Evolutionary conservation across 306 rosid genomes (phyloP), one percentile per base, ranked within the genome.

Genomic region (Malus orientalis): DNA sequence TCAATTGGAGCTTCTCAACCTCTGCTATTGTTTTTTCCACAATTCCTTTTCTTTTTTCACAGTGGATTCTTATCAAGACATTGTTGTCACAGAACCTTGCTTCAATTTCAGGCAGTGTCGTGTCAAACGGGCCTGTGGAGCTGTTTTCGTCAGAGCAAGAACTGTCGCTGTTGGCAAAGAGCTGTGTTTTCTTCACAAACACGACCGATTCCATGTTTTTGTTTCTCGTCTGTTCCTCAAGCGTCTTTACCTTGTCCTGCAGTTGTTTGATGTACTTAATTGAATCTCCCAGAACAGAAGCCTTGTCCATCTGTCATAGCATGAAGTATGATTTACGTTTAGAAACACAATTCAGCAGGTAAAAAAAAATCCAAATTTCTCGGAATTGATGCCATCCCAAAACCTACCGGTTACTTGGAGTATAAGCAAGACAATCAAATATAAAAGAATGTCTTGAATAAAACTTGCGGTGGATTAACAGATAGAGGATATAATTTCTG

Each of bases 251-350:
- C 80, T 80, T 86, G 79, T 95, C 97, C 82, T 92, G 97, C 81
- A 95, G 78, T 53, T 95, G 90, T 75, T 95, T 90, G 90, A 95
- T 76, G 87, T 95, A 89, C 83, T 88, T 90, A 9, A 92, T 90
- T 27, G 98, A 90, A 80, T 92, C 98, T 79, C 96, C 97, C 82
- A 95, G 97, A 84, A 95, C 97, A 73, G 98, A 92, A 84, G 97
- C 97, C 88, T 95, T 95, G 83, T 95, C 98, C 92, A 84, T 95
- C 98, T 95, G 73, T 82, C 70, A 57, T 18, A 63, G 76, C 22
- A 72, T 32, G 19, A 14, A 25, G 64, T 25, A 30, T 18, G 13
- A 74, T 40, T 44, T 36, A 10, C 16, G 42, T n/a, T 69, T 27
- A 29, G 53, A 62, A 40, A 49, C 55, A 30, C 4, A 11, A 38